Evolutionary conservation across 768 basidiomycete genomes (phyloP), one percentile per base, ranked within the genome.

Genomic region (Trametes coccinea): DNA sequence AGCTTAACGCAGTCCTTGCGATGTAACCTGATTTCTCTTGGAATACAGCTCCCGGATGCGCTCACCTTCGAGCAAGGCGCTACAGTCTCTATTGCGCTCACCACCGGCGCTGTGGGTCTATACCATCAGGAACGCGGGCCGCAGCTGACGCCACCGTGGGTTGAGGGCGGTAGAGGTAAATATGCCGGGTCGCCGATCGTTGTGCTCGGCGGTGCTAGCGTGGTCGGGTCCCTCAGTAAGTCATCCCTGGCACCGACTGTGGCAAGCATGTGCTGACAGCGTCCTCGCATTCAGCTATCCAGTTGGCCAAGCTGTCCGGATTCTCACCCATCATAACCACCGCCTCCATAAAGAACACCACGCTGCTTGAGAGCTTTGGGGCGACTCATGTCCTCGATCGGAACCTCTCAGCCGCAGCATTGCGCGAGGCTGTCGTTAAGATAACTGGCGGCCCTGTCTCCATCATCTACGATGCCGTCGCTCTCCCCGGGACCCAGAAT

Each of bases 281-380:
- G 49, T 60, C 8, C 17, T 59, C 16, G 17, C n/a, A 7, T 2
- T 11, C 63, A 70, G 67, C 60, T 4, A 67, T 73, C 39, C 72
- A 73, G 51, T 41, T 69, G 2, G 69, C 71, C 0, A 66, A 53
- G 30, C 63, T 72, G 2, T 68, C 69, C 13, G 72, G 72, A 1
- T 73, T 71, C 62, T 53, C 65, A 8, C 72, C 72, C 10, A 70
- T 73, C 60, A 68, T 73, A 52, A 61, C 68, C 13, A 72, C 68
- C 27, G 69, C 69, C 8, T 73, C 72, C 17, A 55, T 56, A 7
- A 68, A 63, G 61, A 68, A 73, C 59, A 34, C 45, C 6, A 66
- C 29, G 13, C 34, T 48, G 47, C 64, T 66, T 49, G 63, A 63
- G 49, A 33, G 54, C 1, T 62, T 64, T 40, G 70, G 70, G 2